Evolutionary conservation across 805 yeast genomes (phyloP).

Genomic region (Sugiyamaella smithiae): DNA sequence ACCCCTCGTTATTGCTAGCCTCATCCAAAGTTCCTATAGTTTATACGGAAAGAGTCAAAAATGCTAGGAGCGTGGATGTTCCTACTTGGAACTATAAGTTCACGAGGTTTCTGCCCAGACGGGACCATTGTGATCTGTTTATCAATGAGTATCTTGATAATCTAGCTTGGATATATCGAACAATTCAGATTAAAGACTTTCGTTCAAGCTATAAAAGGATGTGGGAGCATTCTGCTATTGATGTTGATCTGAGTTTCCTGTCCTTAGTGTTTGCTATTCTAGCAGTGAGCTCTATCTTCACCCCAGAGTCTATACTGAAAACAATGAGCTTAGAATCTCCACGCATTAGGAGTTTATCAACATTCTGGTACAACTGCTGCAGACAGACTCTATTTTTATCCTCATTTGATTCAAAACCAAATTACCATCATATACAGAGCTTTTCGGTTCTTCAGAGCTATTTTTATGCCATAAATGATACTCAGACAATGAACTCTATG

Average conservation of each 20-base stretch:
- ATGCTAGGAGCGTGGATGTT: neutral
- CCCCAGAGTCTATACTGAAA: neutral
- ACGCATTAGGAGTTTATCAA: neutral
- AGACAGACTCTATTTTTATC: neutral
- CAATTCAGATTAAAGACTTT: neutral
- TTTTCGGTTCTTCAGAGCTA: constrained; percentile 1
- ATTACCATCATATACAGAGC: neutral
- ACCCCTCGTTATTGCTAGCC: neutral
- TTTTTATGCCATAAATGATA: constrained; percentile 2
- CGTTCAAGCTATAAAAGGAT: neutral
- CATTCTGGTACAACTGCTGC: neutral
- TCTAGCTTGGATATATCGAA: neutral
- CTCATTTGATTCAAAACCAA: neutral
- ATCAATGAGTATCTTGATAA: constrained; percentile 1
- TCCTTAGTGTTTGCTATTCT: neutral
- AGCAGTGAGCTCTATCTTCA: constrained; percentile 1
- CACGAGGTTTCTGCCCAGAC: neutral
- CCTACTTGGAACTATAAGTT: neutral
- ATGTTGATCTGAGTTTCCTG: neutral
- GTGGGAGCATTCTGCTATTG: neutral
- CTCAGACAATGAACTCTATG: constrained; percentile 1
- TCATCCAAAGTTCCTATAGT: neutral
- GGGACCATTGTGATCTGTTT: constrained; percentile 1
- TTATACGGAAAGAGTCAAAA: neutral
- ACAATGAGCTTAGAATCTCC: neutral